Evolutionary conservation across 345 rosid genomes (phyloP).

Genomic region (Carallia brachiata): DNA sequence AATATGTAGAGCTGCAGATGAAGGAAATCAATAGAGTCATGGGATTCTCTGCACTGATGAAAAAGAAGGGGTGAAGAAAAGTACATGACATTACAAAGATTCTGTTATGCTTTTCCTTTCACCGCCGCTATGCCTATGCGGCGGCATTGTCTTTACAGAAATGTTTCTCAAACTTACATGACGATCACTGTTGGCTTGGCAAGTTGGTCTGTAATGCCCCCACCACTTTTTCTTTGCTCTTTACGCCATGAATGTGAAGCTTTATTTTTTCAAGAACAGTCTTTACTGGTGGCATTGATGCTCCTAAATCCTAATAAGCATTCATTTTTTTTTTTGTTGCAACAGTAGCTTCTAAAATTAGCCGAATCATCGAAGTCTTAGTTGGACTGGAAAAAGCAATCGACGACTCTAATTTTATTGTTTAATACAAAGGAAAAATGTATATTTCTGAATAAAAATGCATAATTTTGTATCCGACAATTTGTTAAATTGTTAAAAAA

Average conservation of each 20-base stretch:
- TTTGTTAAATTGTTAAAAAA: too few species aligned
- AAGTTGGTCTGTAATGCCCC: background rate
- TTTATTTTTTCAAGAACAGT: background rate
- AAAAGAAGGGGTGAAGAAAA: background rate
- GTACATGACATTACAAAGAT: too few species aligned
- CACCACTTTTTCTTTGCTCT: background rate
- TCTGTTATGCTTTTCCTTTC: too few species aligned
- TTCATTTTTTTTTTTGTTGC: too few species aligned
- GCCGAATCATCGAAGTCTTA: too few species aligned
- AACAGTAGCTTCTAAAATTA: too few species aligned
- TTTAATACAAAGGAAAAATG: too few species aligned
- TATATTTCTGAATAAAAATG: too few species aligned
- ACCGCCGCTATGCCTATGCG: background rate
- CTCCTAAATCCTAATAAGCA: too few species aligned
- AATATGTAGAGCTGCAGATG: background rate
- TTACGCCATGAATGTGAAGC: background rate
- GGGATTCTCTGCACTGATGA: background rate
- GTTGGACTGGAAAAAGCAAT: too few species aligned
- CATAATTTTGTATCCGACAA: too few species aligned
- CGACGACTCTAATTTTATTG: too few species aligned
- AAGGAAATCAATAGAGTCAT: background rate
- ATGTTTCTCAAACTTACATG: slow-evolving; percentile 19
- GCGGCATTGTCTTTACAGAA: slow-evolving; percentile 35
- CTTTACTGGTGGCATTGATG: background rate
- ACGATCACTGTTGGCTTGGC: background rate